Evolutionary conservation across 2,329 filamentous ascomycete species (phyloP).

Genomic region (Madurella mycetomatis): DNA sequence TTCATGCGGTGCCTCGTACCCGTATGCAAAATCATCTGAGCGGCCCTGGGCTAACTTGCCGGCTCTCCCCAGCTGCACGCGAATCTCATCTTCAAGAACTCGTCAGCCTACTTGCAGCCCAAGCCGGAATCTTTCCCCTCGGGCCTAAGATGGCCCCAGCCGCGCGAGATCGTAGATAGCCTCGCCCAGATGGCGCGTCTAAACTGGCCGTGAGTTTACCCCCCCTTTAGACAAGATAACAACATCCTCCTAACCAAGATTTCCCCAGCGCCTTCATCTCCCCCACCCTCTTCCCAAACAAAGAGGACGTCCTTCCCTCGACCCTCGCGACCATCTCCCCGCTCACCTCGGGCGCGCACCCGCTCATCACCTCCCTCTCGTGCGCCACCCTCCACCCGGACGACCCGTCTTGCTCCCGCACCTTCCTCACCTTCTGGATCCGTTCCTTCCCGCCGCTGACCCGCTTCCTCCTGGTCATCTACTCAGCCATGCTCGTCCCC

Average conservation of each 20-base stretch:
- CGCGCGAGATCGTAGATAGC: conserved; percentile 73
- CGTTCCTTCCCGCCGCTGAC: conserved; percentile 74
- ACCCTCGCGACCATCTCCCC: conserved; percentile 67
- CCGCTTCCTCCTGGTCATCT: conserved; percentile 72
- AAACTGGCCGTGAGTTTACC: conserved; percentile 68
- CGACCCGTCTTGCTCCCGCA: conserved; percentile 82
- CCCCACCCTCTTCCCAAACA: conserved; percentile 77
- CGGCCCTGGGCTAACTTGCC: neutral
- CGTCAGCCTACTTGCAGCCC: conserved; percentile 72
- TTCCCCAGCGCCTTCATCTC: conserved; percentile 65
- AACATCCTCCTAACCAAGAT: neutral
- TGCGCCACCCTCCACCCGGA: conserved; percentile 86
- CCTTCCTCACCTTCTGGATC: conserved; percentile 83
- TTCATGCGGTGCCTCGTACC: conserved; percentile 3
- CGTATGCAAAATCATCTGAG: neutral
- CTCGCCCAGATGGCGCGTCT: conserved; percentile 76
- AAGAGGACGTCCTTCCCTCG: conserved; percentile 59
- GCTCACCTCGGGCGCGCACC: conserved; percentile 79
- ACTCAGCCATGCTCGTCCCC: conserved; percentile 66
- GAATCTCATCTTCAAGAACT: conserved; percentile 62
- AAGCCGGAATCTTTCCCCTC: conserved; percentile 65
- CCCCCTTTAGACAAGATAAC: neutral
- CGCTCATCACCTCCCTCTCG: conserved; percentile 76
- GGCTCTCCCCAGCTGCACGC: conserved; percentile 32
- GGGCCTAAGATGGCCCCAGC: conserved; percentile 67